Evolutionary conservation across 805 yeast species (phyloP).

Genomic region (Ogataea siamensis): DNA sequence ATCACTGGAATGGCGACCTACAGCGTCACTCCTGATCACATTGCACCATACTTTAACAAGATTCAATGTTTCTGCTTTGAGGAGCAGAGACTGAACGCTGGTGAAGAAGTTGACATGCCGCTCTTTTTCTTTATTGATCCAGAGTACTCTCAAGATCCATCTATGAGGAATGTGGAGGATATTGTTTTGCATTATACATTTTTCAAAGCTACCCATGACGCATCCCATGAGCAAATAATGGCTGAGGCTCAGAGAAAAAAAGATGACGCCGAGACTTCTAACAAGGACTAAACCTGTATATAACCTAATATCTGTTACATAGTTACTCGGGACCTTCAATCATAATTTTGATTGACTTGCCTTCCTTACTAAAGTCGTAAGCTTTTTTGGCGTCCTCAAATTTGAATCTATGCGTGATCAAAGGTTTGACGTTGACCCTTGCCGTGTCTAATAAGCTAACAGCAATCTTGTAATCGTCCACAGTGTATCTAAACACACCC

Average conservation of each 20-base stretch:
- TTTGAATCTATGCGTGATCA: constrained; percentile 71
- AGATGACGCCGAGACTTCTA: constrained; percentile 1
- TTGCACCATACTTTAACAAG: constrained; percentile 93
- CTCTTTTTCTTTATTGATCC: constrained; percentile 96
- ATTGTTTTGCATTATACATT: constrained; percentile 90
- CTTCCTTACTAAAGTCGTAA: constrained; percentile 61
- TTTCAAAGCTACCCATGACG: constrained; percentile 56
- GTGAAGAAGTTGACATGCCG: constrained; percentile 99
- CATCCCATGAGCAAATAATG: constrained; percentile 27
- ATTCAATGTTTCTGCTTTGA: constrained; percentile 98
- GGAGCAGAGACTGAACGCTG: constrained; percentile 89
- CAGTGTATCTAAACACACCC: constrained; percentile 80
- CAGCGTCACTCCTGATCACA: constrained; percentile 93
- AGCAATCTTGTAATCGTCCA: constrained; percentile 72
- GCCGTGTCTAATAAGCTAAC: constrained; percentile 65
- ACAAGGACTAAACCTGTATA: constrained; percentile 4
- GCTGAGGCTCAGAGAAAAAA: constrained; percentile 20
- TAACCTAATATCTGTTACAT: neutral
- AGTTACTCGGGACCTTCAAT: constrained; percentile 71
- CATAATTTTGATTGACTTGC: constrained; percentile 73
- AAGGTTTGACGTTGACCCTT: constrained; percentile 59
- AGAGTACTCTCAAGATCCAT: constrained; percentile 89
- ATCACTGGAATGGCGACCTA: constrained; percentile 98
- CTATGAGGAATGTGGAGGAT: constrained; percentile 87
- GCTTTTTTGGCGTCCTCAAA: constrained; percentile 77